Conservation (phyloP, 2,329 filamentous ascomycete genomes). For the Drechslera avenae region DNA sequence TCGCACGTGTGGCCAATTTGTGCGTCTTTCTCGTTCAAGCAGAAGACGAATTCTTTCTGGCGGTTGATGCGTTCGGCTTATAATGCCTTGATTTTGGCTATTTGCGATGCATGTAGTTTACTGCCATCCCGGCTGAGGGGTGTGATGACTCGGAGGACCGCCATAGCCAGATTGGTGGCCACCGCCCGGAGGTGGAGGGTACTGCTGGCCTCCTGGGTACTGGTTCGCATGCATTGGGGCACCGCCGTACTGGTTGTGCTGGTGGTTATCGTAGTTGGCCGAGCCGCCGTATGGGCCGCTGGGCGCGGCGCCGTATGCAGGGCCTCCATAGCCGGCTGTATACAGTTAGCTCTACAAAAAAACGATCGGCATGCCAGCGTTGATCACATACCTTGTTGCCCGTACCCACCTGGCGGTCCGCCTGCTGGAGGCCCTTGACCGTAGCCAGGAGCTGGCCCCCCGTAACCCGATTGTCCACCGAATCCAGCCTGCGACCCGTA, state of each 20-base stretch:
- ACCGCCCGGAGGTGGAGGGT: slow-evolving; percentile 19
- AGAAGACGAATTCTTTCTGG: not conserved
- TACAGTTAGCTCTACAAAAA: slow-evolving; percentile 4
- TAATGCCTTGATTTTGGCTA: not conserved
- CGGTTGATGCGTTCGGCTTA: not conserved
- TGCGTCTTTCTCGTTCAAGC: no score
- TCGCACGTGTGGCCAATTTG: no score
- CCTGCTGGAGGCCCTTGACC: slow-evolving; percentile 11
- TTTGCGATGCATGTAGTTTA: not conserved
- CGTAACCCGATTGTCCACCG: slow-evolving; percentile 30
- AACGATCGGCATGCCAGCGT: not conserved
- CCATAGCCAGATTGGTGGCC: slow-evolving; percentile 19
- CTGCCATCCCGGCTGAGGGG: slow-evolving; percentile 38
- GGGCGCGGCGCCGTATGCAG: slow-evolving; percentile 28
- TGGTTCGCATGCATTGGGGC: slow-evolving; percentile 19
- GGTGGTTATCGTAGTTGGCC: slow-evolving; percentile 39
- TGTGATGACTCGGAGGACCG: slow-evolving; percentile 11
- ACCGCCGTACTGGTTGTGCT: slow-evolving; percentile 35
- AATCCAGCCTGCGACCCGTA: slow-evolving; percentile 34
- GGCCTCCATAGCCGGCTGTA: slow-evolving; percentile 40
- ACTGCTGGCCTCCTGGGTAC: slow-evolving; percentile 22
- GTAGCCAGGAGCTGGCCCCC: slow-evolving; percentile 10
- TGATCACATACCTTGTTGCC: slow-evolving; percentile 26
- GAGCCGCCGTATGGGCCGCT: slow-evolving; percentile 32
- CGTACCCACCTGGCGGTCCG: slow-evolving; percentile 28